A percentile compares a stretch with the other conserved stretches of the same genome.
These are phyloP conservation scores for Pseudogymnoascus sp. DNA, from an alignment of 2,329 filamentous ascomycete species.

Conservation along the genomic window DNA sequence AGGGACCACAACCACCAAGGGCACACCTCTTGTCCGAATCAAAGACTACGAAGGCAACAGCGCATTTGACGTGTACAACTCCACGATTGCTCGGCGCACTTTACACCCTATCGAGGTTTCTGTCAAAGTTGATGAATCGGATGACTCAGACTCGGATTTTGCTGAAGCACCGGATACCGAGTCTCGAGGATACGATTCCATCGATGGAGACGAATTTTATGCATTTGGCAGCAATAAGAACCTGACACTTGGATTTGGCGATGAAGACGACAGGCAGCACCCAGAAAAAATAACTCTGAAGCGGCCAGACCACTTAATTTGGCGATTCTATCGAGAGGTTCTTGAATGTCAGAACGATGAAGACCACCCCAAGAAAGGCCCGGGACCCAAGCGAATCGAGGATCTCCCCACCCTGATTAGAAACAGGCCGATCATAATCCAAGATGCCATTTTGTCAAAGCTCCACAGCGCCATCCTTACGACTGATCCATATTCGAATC, in stretches of 20 bases:
- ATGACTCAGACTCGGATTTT: constrained; percentile 47
- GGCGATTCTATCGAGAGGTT: constrained; percentile 65
- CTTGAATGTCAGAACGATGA: constrained; percentile 37
- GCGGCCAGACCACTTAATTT: constrained; percentile 70
- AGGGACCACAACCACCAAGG: constrained; percentile 51
- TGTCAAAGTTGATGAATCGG: constrained; percentile 36
- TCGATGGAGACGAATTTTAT: constrained; percentile 76
- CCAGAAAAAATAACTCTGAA: constrained; percentile 75
- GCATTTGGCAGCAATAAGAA: constrained; percentile 97
- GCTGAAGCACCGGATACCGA: constrained; percentile 33
- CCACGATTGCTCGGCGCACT: constrained; percentile 75
- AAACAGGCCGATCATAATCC: constrained; percentile 65
- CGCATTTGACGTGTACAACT: constrained; percentile 86
- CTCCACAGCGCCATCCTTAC: constrained; percentile 86
- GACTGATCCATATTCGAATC: constrained; percentile 76
- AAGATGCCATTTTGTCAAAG: constrained; percentile 83
- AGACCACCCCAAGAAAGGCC: constrained; percentile 20
- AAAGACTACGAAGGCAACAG: constrained; percentile 94
- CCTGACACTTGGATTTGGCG: constrained; percentile 83
- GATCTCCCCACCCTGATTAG: constrained; percentile 68
- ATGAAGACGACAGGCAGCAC: constrained; percentile 89
- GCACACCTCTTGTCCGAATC: constrained; percentile 73
- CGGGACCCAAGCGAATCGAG: constrained; percentile 23
- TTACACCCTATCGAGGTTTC: constrained; percentile 35
- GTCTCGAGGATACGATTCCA: constrained; percentile 7